Evolutionary conservation across 768 basidiomycete genomes (phyloP), one percentile per base, ranked within the genome.

Genomic region (Auricularia sp.): DNA sequence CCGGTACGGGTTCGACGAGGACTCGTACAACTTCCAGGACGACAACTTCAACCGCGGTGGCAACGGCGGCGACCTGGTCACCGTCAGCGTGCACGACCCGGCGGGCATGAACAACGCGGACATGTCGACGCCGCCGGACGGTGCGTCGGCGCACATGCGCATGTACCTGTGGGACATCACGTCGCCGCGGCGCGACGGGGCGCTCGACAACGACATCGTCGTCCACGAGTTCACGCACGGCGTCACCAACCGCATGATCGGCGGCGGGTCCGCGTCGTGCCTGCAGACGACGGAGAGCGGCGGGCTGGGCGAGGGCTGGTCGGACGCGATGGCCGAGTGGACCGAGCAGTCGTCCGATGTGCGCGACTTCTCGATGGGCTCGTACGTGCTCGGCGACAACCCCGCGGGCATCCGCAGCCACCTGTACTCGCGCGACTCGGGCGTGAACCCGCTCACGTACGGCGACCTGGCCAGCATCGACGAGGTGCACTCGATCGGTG

Each of bases 261-360:
- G 83, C n/a, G 81, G 82, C 37, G 82, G 81, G 34, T 81, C 81
- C 34, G 82, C 81, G 45, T 6, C 16, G 47, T 88, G 87, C 75
- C 75, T 88, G 67, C 83, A 86, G 70, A 85, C 80, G 33, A 78
- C 78, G 34, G 87, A 88, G 70, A 77, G 85, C 3, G 83, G 84
- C 29, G 87, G 86, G 14, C 80, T 88, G 80, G 86, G 86, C 51
- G 87, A 89, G 72, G 86, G 84, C 14, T 88, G 85, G 85, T 82
- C 82, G 3, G 47, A 51, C 47, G 47, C 47, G 47, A 51, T 51
- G 47, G 47, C 47, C 6, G 47, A 51, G 47, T 51, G 74, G 73
- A 75, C 73, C 7, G 76, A 81, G 64, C 69, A 83, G 67, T 80
- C 77, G 24, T 70, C 73, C 24, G 70, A 74, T 0, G 73, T 80